These are phyloP conservation scores for Hibiscus mutabilis DNA, from an alignment of 345 rosid species.

Conservation along the genomic window DNA sequence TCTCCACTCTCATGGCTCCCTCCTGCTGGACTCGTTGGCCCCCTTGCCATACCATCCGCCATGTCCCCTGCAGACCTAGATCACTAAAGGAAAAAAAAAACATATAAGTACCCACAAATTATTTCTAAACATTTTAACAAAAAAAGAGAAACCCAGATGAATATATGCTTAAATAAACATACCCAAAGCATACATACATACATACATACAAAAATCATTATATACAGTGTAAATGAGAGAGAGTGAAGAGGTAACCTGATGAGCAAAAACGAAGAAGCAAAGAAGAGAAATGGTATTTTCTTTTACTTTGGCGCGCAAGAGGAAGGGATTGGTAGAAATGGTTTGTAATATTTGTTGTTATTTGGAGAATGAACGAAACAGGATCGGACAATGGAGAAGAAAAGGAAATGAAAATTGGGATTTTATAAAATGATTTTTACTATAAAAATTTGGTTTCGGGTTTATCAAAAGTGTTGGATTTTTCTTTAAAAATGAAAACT, in stretches of 20 bases:
- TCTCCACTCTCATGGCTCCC: slow-evolving; percentile 16
- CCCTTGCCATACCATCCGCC: slow-evolving; percentile 9
- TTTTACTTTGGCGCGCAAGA: slow-evolving; percentile 9
- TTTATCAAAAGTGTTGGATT: background rate
- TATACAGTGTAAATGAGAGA: background rate
- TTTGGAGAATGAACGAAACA: background rate
- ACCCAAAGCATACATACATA: background rate
- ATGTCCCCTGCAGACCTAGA: slow-evolving; percentile 1
- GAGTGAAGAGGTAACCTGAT: background rate
- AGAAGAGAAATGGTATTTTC: background rate
- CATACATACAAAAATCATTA: background rate
- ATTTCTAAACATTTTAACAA: background rate
- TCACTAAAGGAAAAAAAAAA: background rate
- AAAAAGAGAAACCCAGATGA: background rate
- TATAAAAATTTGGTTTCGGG: background rate
- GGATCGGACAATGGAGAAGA: slow-evolving; percentile 11
- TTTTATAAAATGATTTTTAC: too few relatives aligned
- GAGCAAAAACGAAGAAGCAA: background rate
- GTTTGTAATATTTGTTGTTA: background rate
- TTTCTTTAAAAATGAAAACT: background rate
- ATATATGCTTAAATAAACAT: background rate
- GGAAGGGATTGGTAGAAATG: slow-evolving; percentile 7
- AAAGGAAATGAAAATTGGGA: background rate
- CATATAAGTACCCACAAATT: background rate
- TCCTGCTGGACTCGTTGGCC: slow-evolving; percentile 10